A percentile compares a stretch with the other conserved stretches of the same genome.
Evolutionary conservation across 805 yeast species (phyloP).

Genomic region (Suhomyces vadensis): DNA sequence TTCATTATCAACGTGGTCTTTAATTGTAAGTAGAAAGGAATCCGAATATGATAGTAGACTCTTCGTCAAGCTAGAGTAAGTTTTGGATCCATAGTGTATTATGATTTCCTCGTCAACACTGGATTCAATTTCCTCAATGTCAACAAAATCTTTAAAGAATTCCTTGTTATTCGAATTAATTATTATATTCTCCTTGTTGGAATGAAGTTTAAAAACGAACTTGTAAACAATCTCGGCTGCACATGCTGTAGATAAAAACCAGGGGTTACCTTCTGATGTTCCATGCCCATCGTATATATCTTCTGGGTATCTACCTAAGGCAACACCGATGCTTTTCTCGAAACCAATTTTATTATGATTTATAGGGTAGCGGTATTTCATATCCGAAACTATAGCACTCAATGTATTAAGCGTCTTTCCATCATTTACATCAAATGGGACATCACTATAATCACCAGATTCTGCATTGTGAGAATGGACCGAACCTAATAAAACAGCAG

Average conservation of each 20-base stretch:
- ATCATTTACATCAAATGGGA: slow-evolving; percentile 67
- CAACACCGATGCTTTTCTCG: slow-evolving; percentile 50
- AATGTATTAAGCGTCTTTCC: slow-evolving; percentile 62
- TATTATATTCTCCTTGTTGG: slow-evolving; percentile 43
- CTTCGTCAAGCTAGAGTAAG: slow-evolving; percentile 47
- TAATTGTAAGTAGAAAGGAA: slow-evolving; percentile 60
- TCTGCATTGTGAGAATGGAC: slow-evolving; percentile 50
- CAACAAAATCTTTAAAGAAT: slow-evolving; percentile 35
- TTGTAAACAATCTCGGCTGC: slow-evolving; percentile 66
- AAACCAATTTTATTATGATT: slow-evolving; percentile 52
- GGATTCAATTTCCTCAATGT: slow-evolving; percentile 19
- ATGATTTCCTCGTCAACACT: slow-evolving; percentile 23
- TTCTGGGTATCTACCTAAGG: slow-evolving; percentile 90
- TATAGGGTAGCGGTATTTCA: slow-evolving; percentile 76
- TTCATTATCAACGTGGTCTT: slow-evolving; percentile 58
- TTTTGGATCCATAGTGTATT: slow-evolving; percentile 40
- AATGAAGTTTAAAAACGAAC: slow-evolving; percentile 47
- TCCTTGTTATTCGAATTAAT: slow-evolving; percentile 32
- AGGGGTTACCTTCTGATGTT: slow-evolving; percentile 82
- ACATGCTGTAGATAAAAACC: slow-evolving; percentile 80
- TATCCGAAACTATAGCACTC: slow-evolving; percentile 59
- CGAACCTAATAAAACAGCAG: slow-evolving; percentile 64
- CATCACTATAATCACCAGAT: slow-evolving; percentile 31
- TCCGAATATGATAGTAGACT: slow-evolving; percentile 61
- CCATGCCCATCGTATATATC: slow-evolving; percentile 81